Percentiles rank a stretch among this genome's conserved stretches.
Conservation (phyloP, 2,329 filamentous ascomycete genomes). For the Helotiales sp. region DNA sequence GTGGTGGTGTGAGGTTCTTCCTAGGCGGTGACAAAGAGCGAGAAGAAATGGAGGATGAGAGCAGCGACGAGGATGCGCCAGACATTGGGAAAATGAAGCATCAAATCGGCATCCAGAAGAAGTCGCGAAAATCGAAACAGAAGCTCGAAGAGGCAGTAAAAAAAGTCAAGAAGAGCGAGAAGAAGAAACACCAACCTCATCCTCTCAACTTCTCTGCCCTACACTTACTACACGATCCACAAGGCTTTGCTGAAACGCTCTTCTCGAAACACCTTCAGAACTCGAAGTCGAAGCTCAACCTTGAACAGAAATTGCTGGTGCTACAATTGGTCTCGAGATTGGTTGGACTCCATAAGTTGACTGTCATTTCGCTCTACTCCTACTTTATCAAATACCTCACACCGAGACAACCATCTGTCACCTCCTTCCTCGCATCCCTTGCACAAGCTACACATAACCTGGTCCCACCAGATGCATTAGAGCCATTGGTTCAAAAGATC, state of each 20-base stretch:
- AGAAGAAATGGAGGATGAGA: constrained; percentile 88
- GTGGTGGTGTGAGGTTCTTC: constrained; percentile 90
- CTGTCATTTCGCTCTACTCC: constrained; percentile 86
- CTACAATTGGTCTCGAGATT: constrained; percentile 88
- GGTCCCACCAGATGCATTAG: constrained; percentile 88
- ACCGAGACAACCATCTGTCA: constrained; percentile 84
- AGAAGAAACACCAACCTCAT: constrained; percentile 84
- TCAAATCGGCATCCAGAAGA: constrained; percentile 91
- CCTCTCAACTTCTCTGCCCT: constrained; percentile 94
- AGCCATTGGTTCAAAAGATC: constrained; percentile 91
- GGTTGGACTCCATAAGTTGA: constrained; percentile 90
- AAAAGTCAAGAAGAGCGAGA: constrained; percentile 80
- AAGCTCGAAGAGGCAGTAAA: constrained; percentile 77
- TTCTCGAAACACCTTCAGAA: constrained; percentile 92
- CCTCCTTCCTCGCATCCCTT: constrained; percentile 87
- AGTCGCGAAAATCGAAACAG: constrained; percentile 83
- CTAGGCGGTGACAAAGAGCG: constrained; percentile 93
- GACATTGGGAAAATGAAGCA: constrained; percentile 84
- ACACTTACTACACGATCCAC: constrained; percentile 90
- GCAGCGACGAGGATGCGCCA: constrained; percentile 78
- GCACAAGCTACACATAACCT: constrained; percentile 90
- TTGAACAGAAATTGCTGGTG: constrained; percentile 88
- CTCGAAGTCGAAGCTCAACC: constrained; percentile 77
- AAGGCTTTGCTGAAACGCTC: constrained; percentile 86
- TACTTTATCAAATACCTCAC: constrained; percentile 95